Evolutionary conservation across 805 yeast genomes (phyloP).

Genomic region (Hanseniaspora lindneri): DNA sequence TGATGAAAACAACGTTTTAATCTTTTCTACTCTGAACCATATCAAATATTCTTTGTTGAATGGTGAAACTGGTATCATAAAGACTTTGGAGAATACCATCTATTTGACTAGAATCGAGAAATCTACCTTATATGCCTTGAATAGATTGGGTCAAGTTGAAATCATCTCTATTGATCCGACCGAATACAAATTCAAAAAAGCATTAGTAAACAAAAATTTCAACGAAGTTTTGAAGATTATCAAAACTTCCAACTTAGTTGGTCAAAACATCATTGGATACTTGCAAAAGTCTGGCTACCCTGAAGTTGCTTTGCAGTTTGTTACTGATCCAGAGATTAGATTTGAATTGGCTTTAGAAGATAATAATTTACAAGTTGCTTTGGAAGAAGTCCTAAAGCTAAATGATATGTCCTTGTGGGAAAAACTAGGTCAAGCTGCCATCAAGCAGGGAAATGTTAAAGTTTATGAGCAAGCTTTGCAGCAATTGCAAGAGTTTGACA

Average conservation of each 20-base stretch:
- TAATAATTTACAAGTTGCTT: constrained; percentile 77
- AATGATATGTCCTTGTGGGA: constrained; percentile 65
- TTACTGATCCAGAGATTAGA: constrained; percentile 89
- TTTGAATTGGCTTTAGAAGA: constrained; percentile 92
- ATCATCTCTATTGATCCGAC: constrained; percentile 79
- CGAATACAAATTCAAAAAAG: constrained; percentile 90
- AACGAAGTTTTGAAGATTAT: constrained; percentile 84
- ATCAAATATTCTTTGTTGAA: constrained; percentile 84
- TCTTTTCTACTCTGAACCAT: constrained; percentile 90
- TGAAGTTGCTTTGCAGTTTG: constrained; percentile 93
- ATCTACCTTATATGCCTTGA: constrained; percentile 63
- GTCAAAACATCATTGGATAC: constrained; percentile 92
- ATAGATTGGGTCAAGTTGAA: constrained; percentile 76
- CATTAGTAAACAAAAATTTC: constrained; percentile 79
- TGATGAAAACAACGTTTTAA: constrained; percentile 86
- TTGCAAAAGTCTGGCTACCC: constrained; percentile 92
- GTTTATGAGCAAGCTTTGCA: constrained; percentile 82
- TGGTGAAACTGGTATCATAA: constrained; percentile 91
- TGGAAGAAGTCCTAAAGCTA: constrained; percentile 71
- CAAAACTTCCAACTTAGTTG: constrained; percentile 80
- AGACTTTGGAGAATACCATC: constrained; percentile 78
- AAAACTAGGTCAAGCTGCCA: constrained; percentile 71
- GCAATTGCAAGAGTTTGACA: constrained; percentile 74
- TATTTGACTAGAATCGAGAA: constrained; percentile 67
- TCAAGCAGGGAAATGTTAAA: constrained; percentile 76